Conservation (phyloP, 192 early-diverging fungal species). For the Paraglomus occultum region DNA sequence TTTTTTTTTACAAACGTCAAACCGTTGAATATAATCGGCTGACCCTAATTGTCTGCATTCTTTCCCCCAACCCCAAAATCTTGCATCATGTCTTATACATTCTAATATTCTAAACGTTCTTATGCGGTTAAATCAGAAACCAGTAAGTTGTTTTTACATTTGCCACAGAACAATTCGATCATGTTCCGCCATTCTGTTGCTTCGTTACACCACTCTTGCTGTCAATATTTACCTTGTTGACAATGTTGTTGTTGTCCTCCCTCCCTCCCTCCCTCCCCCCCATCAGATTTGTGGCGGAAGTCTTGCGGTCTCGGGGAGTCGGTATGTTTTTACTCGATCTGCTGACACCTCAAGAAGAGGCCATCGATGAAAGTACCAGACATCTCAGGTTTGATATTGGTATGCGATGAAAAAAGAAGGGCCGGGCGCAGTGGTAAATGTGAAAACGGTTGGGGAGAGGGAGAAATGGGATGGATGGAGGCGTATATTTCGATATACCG, state of each 20-base stretch:
- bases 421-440: too few relatives aligned
- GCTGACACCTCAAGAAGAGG: background rate
- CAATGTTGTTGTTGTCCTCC: too few relatives aligned
- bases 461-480: too few relatives aligned
- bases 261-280: too few relatives aligned
- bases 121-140: background rate
- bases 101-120: too few relatives aligned
- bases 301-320: background rate
- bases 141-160: constrained; percentile 3
- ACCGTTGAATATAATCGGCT: too few relatives aligned
- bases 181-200: background rate
- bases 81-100: too few relatives aligned
- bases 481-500: too few relatives aligned
- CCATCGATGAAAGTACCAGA: background rate
- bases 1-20: background rate
- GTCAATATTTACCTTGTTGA: too few relatives aligned
- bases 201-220: background rate
- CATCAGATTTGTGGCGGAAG: constrained; percentile 1
- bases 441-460: too few relatives aligned
- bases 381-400: constrained; percentile 5
- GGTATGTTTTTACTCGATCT: background rate
- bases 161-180: background rate
- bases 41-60: too few relatives aligned
- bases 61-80: too few relatives aligned
- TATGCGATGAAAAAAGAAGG: background rate